These are phyloP conservation scores for Elasticomyces elasticus DNA, from an alignment of 495 filamentous ascomycete genomes.

Conservation along the genomic window DNA sequence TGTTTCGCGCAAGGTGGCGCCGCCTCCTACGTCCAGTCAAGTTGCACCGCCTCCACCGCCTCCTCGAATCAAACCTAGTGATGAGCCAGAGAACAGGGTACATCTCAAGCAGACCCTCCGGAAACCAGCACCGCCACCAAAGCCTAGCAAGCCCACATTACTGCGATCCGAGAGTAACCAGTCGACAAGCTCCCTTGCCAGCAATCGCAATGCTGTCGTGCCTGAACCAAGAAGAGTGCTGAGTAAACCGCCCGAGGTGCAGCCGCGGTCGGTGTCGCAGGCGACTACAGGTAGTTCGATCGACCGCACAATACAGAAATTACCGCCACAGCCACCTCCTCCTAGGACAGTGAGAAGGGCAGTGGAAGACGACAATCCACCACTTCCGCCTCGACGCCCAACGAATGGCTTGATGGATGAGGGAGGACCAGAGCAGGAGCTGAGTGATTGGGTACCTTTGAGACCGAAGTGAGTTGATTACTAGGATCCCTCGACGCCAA, in stretches of 20 bases:
- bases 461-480: slow-evolving; percentile 9
- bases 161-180: slow-evolving; percentile 21
- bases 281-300: not conserved
- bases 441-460: slow-evolving; percentile 20
- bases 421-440: slow-evolving; percentile 14
- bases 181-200: not conserved
- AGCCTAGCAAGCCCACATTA: slow-evolving; percentile 34
- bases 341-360: slow-evolving; percentile 6
- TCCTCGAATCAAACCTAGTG: not conserved
- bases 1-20: slow-evolving; percentile 1
- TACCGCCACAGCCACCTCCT: slow-evolving; percentile 6
- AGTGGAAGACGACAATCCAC: slow-evolving; percentile 9
- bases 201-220: not conserved
- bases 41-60: slow-evolving; percentile 11
- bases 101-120: slow-evolving; percentile 21
- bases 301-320: not conserved
- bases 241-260: not conserved
- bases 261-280: not conserved
- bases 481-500: too few relatives aligned
- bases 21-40: not conserved
- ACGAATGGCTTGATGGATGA: slow-evolving; percentile 17
- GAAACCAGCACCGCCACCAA: slow-evolving; percentile 34
- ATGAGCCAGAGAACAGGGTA: slow-evolving; percentile 1
- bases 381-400: slow-evolving; percentile 23
- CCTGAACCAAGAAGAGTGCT: slow-evolving; percentile 11